phyloP scores from a whole-genome alignment of 2,329 filamentous ascomycete genomes.

The Podosphaera aphanis region DNA sequence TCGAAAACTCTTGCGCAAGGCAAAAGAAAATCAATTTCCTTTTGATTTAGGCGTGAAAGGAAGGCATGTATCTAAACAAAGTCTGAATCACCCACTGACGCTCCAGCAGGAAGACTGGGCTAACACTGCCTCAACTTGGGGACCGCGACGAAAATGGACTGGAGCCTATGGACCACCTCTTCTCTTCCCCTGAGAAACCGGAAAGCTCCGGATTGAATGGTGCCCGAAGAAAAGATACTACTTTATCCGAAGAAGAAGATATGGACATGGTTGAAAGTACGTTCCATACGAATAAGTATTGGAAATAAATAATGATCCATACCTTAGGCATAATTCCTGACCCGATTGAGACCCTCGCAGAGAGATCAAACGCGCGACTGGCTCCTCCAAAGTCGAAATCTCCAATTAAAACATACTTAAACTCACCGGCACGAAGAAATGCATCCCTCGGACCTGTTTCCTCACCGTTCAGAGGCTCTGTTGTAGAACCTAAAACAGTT shows the following conservation, averaged over 20 bases:
- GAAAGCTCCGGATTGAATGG: slow-evolving; percentile 5
- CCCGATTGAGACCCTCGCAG: slow-evolving; percentile 21
- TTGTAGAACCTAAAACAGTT: slow-evolving; percentile 9
- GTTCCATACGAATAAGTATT: slow-evolving; percentile 2
- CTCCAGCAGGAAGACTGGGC: slow-evolving; percentile 56
- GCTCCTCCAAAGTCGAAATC: slow-evolving; percentile 16
- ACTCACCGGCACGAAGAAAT: slow-evolving; percentile 16
- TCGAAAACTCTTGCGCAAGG: slow-evolving; percentile 11
- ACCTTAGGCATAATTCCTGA: slow-evolving; percentile 25
- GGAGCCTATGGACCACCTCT: slow-evolving; percentile 66
- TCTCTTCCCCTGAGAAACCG: slow-evolving; percentile 36
- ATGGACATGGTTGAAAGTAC: slow-evolving; percentile 43
- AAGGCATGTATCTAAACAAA: slow-evolving; percentile 18
- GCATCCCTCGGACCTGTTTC: slow-evolving; percentile 14
- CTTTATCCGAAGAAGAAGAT: slow-evolving; percentile 28
- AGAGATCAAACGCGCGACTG: slow-evolving; percentile 11
- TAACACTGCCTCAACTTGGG: slow-evolving; percentile 55
- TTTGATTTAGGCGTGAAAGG: slow-evolving; percentile 27
- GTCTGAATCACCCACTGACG: slow-evolving; percentile 6
- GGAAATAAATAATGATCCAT: slow-evolving; percentile 3
- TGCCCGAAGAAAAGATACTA: slow-evolving; percentile 17
- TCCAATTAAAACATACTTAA: slow-evolving; percentile 16
- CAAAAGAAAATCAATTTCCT: slow-evolving; percentile 22
- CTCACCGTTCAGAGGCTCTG: slow-evolving; percentile 12
- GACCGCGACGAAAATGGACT: slow-evolving; percentile 78